Evolutionary conservation across 495 filamentous ascomycete genomes (phyloP).

Genomic region (Xanthoparmelia taractica): DNA sequence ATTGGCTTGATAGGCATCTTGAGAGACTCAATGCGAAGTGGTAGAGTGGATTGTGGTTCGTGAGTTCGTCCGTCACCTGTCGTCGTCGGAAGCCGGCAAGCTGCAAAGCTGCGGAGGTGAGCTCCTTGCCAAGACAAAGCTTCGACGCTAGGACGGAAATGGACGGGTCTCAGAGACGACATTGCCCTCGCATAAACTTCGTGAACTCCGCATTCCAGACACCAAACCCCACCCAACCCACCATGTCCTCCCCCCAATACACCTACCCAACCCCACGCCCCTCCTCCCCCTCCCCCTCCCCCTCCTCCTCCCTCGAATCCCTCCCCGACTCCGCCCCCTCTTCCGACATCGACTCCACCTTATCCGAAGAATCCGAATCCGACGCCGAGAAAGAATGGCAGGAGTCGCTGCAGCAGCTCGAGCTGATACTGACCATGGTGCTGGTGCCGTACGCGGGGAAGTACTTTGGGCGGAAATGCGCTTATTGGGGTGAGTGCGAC

Average conservation of each 20-base stretch:
- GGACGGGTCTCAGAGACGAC: neutral
- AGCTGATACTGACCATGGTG: conserved; percentile 88
- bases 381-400: conserved; percentile 93
- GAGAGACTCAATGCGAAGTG: neutral
- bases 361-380: conserved; percentile 44
- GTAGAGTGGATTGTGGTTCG: neutral
- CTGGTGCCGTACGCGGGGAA: conserved; percentile 88
- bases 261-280: conserved; percentile 33
- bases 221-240: neutral
- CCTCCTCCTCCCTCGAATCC: conserved; percentile 40
- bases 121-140: neutral
- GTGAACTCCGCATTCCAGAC: too few relatives aligned
- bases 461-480: conserved; percentile 85
- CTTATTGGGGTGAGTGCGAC: conserved; percentile 77
- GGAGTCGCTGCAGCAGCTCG: conserved; percentile 83
- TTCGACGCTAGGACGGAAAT: neutral
- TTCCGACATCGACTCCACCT: conserved; percentile 45
- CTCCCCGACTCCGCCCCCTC: conserved; percentile 47
- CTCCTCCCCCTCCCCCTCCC: conserved; percentile 40
- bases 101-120: neutral
- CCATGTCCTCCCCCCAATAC: conserved; percentile 27
- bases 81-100: neutral
- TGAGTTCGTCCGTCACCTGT: neutral
- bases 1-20: conserved; percentile 48
- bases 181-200: too few relatives aligned